Evolutionary conservation across 2,329 filamentous ascomycete genomes (phyloP).

Genomic region (Dactylellina leptospora): DNA sequence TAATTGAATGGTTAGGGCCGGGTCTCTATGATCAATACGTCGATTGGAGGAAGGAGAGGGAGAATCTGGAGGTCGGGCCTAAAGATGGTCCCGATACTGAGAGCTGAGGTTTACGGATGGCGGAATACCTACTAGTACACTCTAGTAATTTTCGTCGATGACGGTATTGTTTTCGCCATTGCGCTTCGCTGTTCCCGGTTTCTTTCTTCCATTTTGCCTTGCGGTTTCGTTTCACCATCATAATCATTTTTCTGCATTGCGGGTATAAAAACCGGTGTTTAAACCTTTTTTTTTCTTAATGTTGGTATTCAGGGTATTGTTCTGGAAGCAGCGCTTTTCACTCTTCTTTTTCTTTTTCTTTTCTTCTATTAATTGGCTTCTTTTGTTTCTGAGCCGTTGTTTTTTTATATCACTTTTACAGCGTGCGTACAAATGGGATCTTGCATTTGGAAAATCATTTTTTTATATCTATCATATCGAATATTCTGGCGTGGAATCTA

Average conservation of each 20-base stretch:
- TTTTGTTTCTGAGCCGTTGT: background rate
- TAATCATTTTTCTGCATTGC: slow-evolving; percentile 29
- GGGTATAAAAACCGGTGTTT: slow-evolving; percentile 33
- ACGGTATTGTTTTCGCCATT: background rate
- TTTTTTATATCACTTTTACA: background rate
- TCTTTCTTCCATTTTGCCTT: background rate
- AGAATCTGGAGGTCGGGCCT: slow-evolving; percentile 17
- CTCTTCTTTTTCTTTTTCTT: background rate
- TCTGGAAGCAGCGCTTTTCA: background rate
- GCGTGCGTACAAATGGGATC: background rate
- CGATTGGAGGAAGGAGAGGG: slow-evolving; percentile 54
- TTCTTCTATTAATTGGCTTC: background rate
- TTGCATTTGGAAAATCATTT: slow-evolving; percentile 8
- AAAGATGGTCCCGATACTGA: slow-evolving; percentile 47
- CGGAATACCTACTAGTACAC: background rate
- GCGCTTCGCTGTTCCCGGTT: background rate
- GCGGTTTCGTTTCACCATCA: slow-evolving; percentile 1
- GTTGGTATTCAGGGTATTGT: background rate
- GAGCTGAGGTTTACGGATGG: slow-evolving; percentile 5
- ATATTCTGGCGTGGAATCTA: too few species aligned
- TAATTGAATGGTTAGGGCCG: slow-evolving; percentile 54
- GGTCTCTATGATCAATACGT: slow-evolving; percentile 57
- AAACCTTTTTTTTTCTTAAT: slow-evolving; percentile 4
- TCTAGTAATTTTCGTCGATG: background rate
- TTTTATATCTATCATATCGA: too few species aligned